Percentiles rank a stretch among this genome's conserved stretches.
Evolutionary conservation across 1,284 basidiomycete genomes (phyloP).

Genomic region (Moesziomyces sp.): DNA sequence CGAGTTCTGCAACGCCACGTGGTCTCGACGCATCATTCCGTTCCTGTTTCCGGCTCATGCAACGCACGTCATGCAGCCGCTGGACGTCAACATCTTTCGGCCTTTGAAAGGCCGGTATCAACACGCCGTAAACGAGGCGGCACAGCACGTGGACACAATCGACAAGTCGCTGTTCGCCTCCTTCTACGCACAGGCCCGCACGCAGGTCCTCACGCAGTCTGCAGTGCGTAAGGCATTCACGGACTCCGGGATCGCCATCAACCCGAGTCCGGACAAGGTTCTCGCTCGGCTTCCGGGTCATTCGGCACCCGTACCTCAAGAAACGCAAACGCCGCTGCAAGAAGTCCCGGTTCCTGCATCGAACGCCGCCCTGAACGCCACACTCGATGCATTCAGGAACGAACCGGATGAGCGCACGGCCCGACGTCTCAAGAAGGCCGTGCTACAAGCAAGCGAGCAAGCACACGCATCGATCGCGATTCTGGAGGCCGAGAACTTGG

Average conservation of each 20-base stretch:
- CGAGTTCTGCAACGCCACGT: not conserved
- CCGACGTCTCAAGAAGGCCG: not conserved
- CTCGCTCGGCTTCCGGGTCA: constrained; percentile 1
- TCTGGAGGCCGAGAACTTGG: constrained; percentile 2
- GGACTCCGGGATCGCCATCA: constrained; percentile 1
- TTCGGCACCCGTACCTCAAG: not conserved
- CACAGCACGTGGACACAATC: not conserved
- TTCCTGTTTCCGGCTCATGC: constrained; percentile 8
- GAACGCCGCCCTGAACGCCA: not conserved
- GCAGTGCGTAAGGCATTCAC: constrained; percentile 10
- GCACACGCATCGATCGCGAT: not conserved
- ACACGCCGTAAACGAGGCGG: not conserved
- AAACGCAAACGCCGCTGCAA: not conserved
- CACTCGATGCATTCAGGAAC: constrained; percentile 1
- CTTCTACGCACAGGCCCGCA: constrained; percentile 14
- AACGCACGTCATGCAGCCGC: constrained; percentile 17
- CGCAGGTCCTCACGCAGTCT: constrained; percentile 4
- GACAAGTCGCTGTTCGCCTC: constrained; percentile 13
- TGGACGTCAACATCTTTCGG: constrained; percentile 13
- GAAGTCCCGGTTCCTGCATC: not conserved
- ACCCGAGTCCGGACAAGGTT: constrained; percentile 7
- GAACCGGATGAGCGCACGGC: not conserved
- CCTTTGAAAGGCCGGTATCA: constrained; percentile 3
- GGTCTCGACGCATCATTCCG: constrained; percentile 8
- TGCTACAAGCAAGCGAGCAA: constrained; percentile 1